Conservation (phyloP, 1,139 yeast species). For the Kodamaea suecica region DNA sequence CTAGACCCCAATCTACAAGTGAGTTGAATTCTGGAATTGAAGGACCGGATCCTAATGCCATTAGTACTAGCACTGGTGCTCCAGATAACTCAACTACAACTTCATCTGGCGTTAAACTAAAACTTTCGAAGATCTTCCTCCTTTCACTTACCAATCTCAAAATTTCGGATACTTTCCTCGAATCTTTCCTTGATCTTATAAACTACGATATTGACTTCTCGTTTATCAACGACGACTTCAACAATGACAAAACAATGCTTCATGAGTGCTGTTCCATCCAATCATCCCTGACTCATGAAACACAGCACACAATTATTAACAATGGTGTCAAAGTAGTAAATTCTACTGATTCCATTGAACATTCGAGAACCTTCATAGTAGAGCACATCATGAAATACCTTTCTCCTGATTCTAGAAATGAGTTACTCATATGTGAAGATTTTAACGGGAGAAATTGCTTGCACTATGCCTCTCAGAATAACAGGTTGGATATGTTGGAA, state of each 20-base stretch:
- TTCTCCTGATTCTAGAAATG: constrained; percentile 17
- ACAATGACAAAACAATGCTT: constrained; percentile 38
- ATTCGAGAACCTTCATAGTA: constrained; percentile 40
- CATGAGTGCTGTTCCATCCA: constrained; percentile 47
- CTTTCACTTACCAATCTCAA: constrained; percentile 55
- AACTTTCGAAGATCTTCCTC: constrained; percentile 62
- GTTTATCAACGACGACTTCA: constrained; percentile 39
- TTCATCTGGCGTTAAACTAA: constrained; percentile 26
- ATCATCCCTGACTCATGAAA: constrained; percentile 30
- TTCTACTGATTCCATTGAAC: constrained; percentile 41
- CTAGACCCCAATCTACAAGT: background rate
- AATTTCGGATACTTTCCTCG: constrained; percentile 48
- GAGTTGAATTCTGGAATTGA: background rate
- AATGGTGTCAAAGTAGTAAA: constrained; percentile 46
- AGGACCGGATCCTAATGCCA: constrained; percentile 1
- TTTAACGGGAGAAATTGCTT: constrained; percentile 79
- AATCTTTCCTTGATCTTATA: constrained; percentile 43
- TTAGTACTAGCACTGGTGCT: constrained; percentile 7
- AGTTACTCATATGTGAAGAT: constrained; percentile 45
- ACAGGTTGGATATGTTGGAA: constrained; percentile 54
- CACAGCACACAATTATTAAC: constrained; percentile 36
- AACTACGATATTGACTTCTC: constrained; percentile 42
- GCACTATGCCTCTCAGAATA: constrained; percentile 81
- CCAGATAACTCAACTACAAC: too few species aligned
- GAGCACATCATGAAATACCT: constrained; percentile 30